Evolutionary conservation across 257 asterid species (phyloP), one percentile per base, ranked within the genome.

Genomic region (Coffea canephora): DNA sequence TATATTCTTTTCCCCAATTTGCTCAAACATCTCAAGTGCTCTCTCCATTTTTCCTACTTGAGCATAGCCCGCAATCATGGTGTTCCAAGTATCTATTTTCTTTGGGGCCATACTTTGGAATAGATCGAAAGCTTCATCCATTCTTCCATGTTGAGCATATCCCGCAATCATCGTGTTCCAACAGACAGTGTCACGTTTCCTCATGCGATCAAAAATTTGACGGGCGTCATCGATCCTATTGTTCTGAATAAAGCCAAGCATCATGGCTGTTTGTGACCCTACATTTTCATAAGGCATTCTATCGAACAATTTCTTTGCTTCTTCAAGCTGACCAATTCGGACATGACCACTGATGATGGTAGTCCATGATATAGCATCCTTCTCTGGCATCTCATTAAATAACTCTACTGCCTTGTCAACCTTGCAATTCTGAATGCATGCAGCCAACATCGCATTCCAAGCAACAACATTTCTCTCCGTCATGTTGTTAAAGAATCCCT

Each of bases 71-170:
- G 91, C 81, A 77, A 85, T 78, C 83, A 86, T 84, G 67, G 83
- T 86, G 50, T 89, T 88, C 94, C 94, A 88, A 74, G 86, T 84
- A n/a, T 84, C 81, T 13, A 61, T 83, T 79, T 85, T 84, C 80
- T 82, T 88, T 54, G 77, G 83, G 59, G 82, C 76, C 91, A 84
- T 90, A 75, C 78, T 79, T 59, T 80, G 78, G 80, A 84, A 87
- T 50, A 86, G 70, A 77, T 69, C 74, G 50, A 75, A 82, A 74
- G 87, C 89, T 78, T 86, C 86, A 64, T 55, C 80, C 84, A 86
- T 84, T 67, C 59, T 76, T 52, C 86, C 87, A 74, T 45, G 66
- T 48, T 72, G 84, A 77, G 82, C 75, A 67, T 84, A 86, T 21
- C 83, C 89, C 52, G 82, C 86, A 77, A 86, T 74, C 85, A 84